Evolutionary conservation across 2,329 filamentous ascomycete genomes (phyloP).

Genomic region (Claviceps humidiphila): DNA sequence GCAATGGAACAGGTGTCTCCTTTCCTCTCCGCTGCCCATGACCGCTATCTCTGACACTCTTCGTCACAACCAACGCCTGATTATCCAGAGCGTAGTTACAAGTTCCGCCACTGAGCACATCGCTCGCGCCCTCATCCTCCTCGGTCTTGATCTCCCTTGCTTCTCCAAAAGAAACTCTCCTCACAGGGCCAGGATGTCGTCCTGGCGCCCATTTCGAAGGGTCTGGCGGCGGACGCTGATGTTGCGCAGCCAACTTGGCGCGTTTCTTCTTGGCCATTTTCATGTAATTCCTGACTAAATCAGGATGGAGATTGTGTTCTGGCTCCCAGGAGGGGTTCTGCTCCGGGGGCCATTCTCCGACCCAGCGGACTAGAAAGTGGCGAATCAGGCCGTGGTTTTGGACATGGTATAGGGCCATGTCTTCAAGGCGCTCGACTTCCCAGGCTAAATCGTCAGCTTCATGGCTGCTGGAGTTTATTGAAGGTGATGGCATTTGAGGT

Average conservation of each 20-base stretch:
- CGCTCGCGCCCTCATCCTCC: background rate
- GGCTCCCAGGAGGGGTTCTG: conserved; percentile 48
- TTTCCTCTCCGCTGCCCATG: background rate
- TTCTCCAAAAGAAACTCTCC: conserved; percentile 3
- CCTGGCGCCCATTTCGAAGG: background rate
- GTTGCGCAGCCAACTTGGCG: conserved; percentile 1
- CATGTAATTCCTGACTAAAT: conserved; percentile 28
- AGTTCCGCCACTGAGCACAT: background rate
- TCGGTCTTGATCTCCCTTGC: background rate
- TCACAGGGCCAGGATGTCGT: conserved; percentile 15
- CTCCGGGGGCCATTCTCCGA: conserved; percentile 40
- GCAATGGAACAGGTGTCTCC: background rate
- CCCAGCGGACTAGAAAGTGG: conserved; percentile 42
- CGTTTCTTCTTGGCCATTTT: conserved; percentile 17
- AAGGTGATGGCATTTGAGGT: background rate
- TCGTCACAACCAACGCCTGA: conserved; percentile 13
- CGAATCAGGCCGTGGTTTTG: conserved; percentile 23
- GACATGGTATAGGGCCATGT: conserved; percentile 24
- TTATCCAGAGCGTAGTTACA: background rate
- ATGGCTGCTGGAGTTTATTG: background rate
- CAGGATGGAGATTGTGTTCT: conserved; percentile 31
- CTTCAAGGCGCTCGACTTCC: conserved; percentile 32
- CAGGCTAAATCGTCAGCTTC: conserved; percentile 19
- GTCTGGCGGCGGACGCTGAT: background rate
- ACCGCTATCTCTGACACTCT: background rate